Evolutionary conservation across 192 early-diverging fungal species (phyloP), one percentile per base, ranked within the genome.

Genomic region (Kappamyces sp.): DNA sequence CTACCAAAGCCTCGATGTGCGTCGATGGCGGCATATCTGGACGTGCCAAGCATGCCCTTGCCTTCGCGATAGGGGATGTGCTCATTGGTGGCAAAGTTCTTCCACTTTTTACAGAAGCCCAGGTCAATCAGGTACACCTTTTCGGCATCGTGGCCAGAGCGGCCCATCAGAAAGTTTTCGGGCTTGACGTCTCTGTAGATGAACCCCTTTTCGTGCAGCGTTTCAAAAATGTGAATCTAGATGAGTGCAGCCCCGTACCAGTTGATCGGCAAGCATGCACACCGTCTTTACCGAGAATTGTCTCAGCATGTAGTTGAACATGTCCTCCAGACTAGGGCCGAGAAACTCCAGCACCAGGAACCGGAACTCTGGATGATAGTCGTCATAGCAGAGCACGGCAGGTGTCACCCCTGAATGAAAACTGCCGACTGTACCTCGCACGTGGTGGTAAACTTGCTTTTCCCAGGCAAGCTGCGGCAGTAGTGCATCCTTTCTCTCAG

Each of bases 11-110:
- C 88, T 57, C 88, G 55, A 60, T 92, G 90, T 14, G 88, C 91
- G 67, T 92, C 89, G 63, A 94, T 88, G 70, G 87, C 89, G 60
- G 91, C 91, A 65, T 93, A 94, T 59, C 92, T 79, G 29, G 91
- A 88, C 37, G 92, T 94, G 36, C 92, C 92, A 15, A 89, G 93
- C 57, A 94, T 74, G 69, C 89, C 91, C 77, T 94, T 93, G 74
- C 91, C 86, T 68, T 94, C 90, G 63, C 86, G 81, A 69, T 93
- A 93, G 4, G 91, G 86, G 61, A 94, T 91, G 74, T 94, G 92
- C 64, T 86, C 66, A 55, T 86, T 77, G 40, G 86, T 91, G 66
- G 84, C 83, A 42, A 86, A 82, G 65, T 91, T 88, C 42, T 85
- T 84, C 70, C 88, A 94, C 68, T 88, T 85, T 62, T 93, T 91